Percentiles rank a stretch among this genome's conserved stretches.
These are phyloP conservation scores for Umbilicus rupestris DNA, from an alignment of 164 flowering plant species.

Conservation along the genomic window DNA sequence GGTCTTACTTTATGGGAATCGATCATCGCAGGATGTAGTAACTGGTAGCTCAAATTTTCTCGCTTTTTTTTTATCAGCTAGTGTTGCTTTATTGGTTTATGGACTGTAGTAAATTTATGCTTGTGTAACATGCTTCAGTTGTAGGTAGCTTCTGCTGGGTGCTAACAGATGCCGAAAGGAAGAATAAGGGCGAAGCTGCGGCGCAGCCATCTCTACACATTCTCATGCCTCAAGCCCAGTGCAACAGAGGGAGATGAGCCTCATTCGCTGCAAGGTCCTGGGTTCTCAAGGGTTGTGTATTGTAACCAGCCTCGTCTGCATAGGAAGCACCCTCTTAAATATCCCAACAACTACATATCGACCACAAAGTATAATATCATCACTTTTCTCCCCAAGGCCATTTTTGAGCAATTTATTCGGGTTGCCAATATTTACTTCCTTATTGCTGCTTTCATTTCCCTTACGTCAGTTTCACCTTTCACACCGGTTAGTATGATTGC, in stretches of 20 bases:
- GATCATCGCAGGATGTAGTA: neutral
- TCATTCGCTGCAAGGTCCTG: conserved; percentile 57
- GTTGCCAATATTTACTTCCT: conserved; percentile 96
- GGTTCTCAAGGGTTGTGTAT: conserved; percentile 56
- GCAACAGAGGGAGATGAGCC: conserved; percentile 24
- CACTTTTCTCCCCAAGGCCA: conserved; percentile 83
- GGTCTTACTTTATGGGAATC: too few species aligned
- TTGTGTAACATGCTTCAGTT: neutral
- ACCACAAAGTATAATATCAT: conserved; percentile 79
- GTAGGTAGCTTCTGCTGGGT: conserved; percentile 10
- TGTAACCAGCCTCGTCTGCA: conserved; percentile 74
- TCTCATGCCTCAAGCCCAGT: conserved; percentile 34
- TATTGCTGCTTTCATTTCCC: conserved; percentile 60
- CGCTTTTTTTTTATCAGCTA: neutral
- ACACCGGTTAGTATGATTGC: conserved; percentile 82
- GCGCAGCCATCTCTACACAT: conserved; percentile 54
- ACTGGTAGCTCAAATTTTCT: neutral
- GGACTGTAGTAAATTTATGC: neutral
- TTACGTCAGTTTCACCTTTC: conserved; percentile 69
- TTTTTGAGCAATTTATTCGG: conserved; percentile 90
- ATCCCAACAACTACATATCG: conserved; percentile 64
- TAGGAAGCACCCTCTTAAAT: conserved; percentile 43
- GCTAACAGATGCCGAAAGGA: conserved; percentile 36
- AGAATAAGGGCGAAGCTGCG: conserved; percentile 49
- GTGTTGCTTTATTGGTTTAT: neutral